Conservation (phyloP, 2,329 filamentous ascomycete genomes). For the Aureobasidium sp. region DNA sequence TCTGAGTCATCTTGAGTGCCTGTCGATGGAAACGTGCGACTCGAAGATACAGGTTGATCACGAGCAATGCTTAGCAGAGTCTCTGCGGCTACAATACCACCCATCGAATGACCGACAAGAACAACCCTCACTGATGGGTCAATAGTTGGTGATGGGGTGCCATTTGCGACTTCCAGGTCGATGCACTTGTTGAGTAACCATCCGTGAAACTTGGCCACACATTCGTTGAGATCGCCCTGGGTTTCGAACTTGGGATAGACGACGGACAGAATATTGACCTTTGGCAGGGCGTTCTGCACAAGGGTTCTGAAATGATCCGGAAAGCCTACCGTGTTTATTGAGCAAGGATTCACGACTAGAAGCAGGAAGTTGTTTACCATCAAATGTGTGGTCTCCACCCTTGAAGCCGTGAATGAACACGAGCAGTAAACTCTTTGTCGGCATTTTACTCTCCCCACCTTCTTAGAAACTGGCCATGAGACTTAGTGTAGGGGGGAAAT, state of each 20-base stretch:
- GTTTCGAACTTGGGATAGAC: conserved; percentile 81
- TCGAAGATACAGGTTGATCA: conserved; percentile 47
- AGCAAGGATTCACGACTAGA: background rate
- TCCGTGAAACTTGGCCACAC: conserved; percentile 65
- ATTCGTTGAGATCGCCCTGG: conserved; percentile 65
- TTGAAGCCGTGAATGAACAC: conserved; percentile 90
- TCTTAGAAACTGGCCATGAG: background rate
- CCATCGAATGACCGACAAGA: conserved; percentile 77
- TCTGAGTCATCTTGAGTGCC: conserved; percentile 16
- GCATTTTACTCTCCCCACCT: background rate
- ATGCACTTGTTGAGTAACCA: conserved; percentile 90
- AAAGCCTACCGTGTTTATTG: conserved; percentile 38
- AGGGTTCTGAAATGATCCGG: conserved; percentile 63
- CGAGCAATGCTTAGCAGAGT: conserved; percentile 68
- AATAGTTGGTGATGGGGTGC: conserved; percentile 73
- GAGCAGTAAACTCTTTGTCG: conserved; percentile 62
- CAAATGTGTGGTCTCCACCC: conserved; percentile 73
- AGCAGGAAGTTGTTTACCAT: conserved; percentile 27
- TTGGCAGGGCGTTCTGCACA: conserved; percentile 59
- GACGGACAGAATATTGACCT: conserved; percentile 57
- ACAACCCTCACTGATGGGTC: conserved; percentile 78
- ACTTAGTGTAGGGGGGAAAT: background rate
- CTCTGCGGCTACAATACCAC: conserved; percentile 92
- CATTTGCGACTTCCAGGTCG: conserved; percentile 79
- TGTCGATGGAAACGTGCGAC: background rate